phyloP scores from a whole-genome alignment of 495 filamentous ascomycete species.

The Hyphodiscus hymeniophilus region DNA sequence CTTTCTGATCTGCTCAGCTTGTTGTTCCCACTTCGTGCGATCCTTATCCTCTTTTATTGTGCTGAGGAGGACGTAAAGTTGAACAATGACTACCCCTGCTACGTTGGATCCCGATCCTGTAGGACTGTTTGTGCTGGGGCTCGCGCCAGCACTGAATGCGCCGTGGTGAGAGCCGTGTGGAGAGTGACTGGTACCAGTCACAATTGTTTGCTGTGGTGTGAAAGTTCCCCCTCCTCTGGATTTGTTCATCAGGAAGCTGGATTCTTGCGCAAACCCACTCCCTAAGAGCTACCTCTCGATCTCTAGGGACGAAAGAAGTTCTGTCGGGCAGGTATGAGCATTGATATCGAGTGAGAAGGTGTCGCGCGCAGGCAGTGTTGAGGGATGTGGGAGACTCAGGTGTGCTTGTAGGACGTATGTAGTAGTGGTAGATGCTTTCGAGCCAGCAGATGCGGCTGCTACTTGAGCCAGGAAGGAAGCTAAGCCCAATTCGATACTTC shows the following conservation, averaged over 20 bases:
- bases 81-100: slow-evolving; percentile 85
- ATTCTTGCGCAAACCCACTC: slow-evolving; percentile 19
- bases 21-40: slow-evolving; percentile 87
- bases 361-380: neutral
- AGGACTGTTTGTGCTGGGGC: slow-evolving; percentile 62
- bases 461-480: neutral
- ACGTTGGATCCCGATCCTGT: slow-evolving; percentile 49
- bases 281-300: slow-evolving; percentile 22
- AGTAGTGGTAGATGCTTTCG: neutral
- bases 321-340: slow-evolving; percentile 23
- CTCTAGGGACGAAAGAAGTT: slow-evolving; percentile 24
- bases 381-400: neutral
- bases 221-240: slow-evolving; percentile 37
- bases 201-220: slow-evolving; percentile 37
- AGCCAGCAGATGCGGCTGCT: too few species aligned
- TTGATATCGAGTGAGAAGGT: slow-evolving; percentile 9
- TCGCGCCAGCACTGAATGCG: slow-evolving; percentile 43
- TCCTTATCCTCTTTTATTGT: slow-evolving; percentile 88
- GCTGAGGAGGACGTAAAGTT: slow-evolving; percentile 89
- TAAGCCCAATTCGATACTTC: too few species aligned
- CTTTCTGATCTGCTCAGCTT: slow-evolving; percentile 84
- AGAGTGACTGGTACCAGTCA: slow-evolving; percentile 32
- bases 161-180: slow-evolving; percentile 44
- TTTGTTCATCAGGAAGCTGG: slow-evolving; percentile 25
- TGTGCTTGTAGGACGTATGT: neutral